phyloP scores from a whole-genome alignment of 768 basidiomycete species.

The Rhodotorula graminis region DNA sequence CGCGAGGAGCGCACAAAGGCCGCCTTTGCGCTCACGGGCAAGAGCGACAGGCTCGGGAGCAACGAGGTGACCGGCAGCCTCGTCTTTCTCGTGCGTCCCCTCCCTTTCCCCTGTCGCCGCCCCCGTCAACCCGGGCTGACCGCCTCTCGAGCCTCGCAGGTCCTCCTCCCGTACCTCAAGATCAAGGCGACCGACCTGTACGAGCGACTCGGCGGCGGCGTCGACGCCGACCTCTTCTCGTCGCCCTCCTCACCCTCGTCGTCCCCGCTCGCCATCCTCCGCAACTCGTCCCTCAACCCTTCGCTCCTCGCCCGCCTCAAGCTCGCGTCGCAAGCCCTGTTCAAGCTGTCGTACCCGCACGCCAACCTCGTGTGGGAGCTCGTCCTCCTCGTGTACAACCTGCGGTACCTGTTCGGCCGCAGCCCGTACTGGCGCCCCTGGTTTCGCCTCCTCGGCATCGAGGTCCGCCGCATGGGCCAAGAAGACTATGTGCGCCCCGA shows the following conservation, averaged over 20 bases:
- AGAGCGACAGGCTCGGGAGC: slow-evolving; percentile 62
- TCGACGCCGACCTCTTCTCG: slow-evolving; percentile 49
- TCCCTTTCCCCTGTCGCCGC: background rate
- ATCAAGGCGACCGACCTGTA: slow-evolving; percentile 86
- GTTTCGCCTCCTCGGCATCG: slow-evolving; percentile 77
- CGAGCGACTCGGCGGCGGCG: slow-evolving; percentile 79
- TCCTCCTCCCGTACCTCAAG: slow-evolving; percentile 81
- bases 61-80: slow-evolving; percentile 72
- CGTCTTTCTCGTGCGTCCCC: slow-evolving; percentile 64
- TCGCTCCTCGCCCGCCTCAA: slow-evolving; percentile 2
- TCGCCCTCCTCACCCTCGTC: slow-evolving; percentile 12
- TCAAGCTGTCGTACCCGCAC: slow-evolving; percentile 76
- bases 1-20: slow-evolving; percentile 49
- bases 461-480: slow-evolving; percentile 68
- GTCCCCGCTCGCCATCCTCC: slow-evolving; percentile 6
- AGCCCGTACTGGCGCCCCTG: slow-evolving; percentile 86
- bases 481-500: slow-evolving; percentile 65
- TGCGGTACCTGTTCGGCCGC: slow-evolving; percentile 83
- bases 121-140: too few relatives aligned
- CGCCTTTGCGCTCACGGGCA: slow-evolving; percentile 43
- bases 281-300: background rate
- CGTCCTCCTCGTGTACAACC: slow-evolving; percentile 76
- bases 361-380: slow-evolving; percentile 69
- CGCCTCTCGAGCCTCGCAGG: slow-evolving; percentile 50
- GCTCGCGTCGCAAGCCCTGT: slow-evolving; percentile 49